Percentiles rank a stretch among this genome's conserved stretches.
These are phyloP conservation scores for Bruguiera hainesii DNA, from an alignment of 441 rosid genomes.

Conservation along the genomic window DNA sequence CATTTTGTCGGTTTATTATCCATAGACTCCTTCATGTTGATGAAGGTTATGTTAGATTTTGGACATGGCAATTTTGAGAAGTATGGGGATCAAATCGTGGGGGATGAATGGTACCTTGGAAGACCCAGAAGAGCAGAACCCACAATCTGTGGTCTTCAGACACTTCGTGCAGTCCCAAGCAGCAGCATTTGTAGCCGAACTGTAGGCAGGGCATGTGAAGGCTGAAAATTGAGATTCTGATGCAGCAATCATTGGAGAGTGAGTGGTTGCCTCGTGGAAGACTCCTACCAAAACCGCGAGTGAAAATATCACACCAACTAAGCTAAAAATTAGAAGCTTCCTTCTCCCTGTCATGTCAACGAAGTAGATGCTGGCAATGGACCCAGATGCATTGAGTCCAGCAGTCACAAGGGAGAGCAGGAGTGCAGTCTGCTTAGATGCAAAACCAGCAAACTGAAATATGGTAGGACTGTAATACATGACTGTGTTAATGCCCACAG, in stretches of 20 bases:
- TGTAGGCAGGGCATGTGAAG: conserved; percentile 49
- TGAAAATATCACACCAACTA: conserved; percentile 49
- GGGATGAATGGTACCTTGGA: conserved; percentile 41
- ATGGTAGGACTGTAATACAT: conserved; percentile 86
- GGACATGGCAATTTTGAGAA: too few species aligned
- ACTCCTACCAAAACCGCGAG: conserved; percentile 54
- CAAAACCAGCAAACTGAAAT: conserved; percentile 67
- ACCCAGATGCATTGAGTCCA: conserved; percentile 63
- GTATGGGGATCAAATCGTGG: too few species aligned
- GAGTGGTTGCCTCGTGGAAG: conserved; percentile 48
- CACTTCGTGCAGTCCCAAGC: conserved; percentile 71
- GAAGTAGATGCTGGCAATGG: conserved; percentile 61
- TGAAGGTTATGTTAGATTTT: too few species aligned
- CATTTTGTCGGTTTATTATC: too few species aligned
- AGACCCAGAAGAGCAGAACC: conserved; percentile 52
- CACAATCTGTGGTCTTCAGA: conserved; percentile 57
- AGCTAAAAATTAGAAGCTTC: conserved; percentile 55
- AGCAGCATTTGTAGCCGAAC: conserved; percentile 22
- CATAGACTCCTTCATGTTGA: too few species aligned
- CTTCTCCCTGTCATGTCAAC: conserved; percentile 70
- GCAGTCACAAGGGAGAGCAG: conserved; percentile 65
- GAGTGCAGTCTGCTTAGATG: conserved; percentile 70
- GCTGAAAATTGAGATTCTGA: conserved; percentile 35
- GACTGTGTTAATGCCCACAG: conserved; percentile 83
- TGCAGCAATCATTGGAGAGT: conserved; percentile 43